Evolutionary conservation across 2,329 filamentous ascomycete genomes (phyloP), one percentile per base, ranked within the genome.

Genomic region (Chaetoscypha palmicola): DNA sequence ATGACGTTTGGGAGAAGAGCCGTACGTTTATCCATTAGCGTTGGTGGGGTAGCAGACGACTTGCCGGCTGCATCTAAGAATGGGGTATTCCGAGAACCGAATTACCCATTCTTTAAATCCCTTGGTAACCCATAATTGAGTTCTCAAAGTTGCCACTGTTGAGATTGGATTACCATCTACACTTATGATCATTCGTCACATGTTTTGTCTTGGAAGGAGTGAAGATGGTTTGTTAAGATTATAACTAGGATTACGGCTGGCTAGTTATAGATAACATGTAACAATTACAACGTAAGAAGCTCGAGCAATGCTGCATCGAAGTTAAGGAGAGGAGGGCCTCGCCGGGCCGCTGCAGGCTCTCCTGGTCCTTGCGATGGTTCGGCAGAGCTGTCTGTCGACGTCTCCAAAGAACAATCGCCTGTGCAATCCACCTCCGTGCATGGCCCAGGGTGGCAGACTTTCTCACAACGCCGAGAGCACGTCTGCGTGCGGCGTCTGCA

Each of bases 11-110:
- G 5, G 34, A 37, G 7, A 22, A 37, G 34, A 37, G 34, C 34
- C 34, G 34, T 12, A 17, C 12, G 23, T 37, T 37, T 37, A 37
- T 21, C 34, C 34, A 37, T 4, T 34, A 34, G 32, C 32, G 32
- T 19, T n/a, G 5, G 9, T 16, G 32, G 32, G 32, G 14, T 34
- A 34, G 17, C 14, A 19, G 14, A 17, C 32, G n/a, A 16, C 32
- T 16, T 34, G 32, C 12, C 9, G 14, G 4, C 10, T 5, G n/a
- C n/a, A n/a, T n/a, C n/a, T n/a, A n/a, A n/a, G n/a, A n/a, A n/a
- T n/a, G n/a, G n/a, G n/a, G n/a, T n/a, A n/a, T n/a, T n/a, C n/a
- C 24, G 24, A 28, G 7, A 12, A 28, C 24, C 7, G 12, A 7
- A 28, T 7, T 12, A 28, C 7, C 24, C 7, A 12, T 28, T 28